Base-by-base conservation (phyloP, 768 basidiomycete genomes). In the Chlorophyllum brunneum region DNA sequence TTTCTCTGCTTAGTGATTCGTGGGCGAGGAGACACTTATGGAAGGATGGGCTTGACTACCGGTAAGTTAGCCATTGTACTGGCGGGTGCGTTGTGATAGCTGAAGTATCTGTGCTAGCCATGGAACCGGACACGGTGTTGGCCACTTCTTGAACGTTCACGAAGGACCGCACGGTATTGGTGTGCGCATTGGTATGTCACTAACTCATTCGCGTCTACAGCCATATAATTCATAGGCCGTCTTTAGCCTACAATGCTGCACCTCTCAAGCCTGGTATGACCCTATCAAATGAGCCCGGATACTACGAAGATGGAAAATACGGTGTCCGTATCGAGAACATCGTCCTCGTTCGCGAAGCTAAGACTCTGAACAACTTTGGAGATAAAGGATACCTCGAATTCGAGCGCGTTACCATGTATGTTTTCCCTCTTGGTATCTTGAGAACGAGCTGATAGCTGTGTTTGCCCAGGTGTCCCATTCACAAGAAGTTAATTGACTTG, bases 241-340 rank as follows among this genome's bases (percentile, higher is more conserved):
- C 18, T 13, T 16, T 45, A 82, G 85, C 76, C 0, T 84, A 83
- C 65, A 92, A 94, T 65, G 82, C 66, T 34, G 79, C 82, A 0
- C 64, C 86, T 0, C 67, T 98, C 52, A 88, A 91, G 63, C 73
- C 80, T 4, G 92, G 93, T 7, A 92, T 93, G 88, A 92, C 92
- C 0, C 74, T 98, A 22, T 93, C 92, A 0, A 97, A 98, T 61
- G 94, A 95, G 58, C 94, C 94, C 1, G 93, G 94, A 7, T 95
- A 88, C 65, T 97, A 97, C 64, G 83, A 82, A 6, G 94, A 98
- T 59, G 95, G 94, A 1, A 72, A 77, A 39, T 98, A 86, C 61
- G 95, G 95, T 2, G 92, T 98, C 60, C 85, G 97, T 3, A 91
- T 95, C 59, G 95, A 99, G 70, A 93, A 82, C 66, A 78, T 98